Conservation (phyloP, 495 filamentous ascomycete genomes). For the Tetracladium marchalianum region DNA sequence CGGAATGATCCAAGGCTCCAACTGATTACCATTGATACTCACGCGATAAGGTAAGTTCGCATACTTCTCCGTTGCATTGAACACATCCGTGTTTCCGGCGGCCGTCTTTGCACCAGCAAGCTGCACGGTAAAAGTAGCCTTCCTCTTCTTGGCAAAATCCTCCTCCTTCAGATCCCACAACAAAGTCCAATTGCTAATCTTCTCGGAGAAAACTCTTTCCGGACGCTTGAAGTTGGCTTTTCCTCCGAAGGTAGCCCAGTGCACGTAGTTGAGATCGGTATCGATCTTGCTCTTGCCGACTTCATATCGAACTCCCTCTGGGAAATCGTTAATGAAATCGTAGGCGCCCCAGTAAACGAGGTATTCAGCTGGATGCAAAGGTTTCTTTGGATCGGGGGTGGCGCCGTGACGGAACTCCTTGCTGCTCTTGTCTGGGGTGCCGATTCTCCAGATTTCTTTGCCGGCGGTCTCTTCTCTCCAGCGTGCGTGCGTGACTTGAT, state of each 20-base stretch:
- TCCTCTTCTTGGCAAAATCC: constrained; percentile 16
- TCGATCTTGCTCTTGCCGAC: constrained; percentile 35
- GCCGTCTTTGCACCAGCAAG: constrained; percentile 47
- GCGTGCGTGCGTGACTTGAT: constrained; percentile 17
- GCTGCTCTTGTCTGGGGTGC: constrained; percentile 42
- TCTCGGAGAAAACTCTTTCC: constrained; percentile 18
- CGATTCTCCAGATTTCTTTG: constrained; percentile 43
- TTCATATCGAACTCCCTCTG: constrained; percentile 37
- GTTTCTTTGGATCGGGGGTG: constrained; percentile 29
- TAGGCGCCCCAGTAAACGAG: constrained; percentile 46
- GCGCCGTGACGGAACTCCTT: constrained; percentile 46
- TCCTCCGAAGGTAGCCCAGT: constrained; percentile 44
- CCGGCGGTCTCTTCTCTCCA: constrained; percentile 43
- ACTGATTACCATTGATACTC: constrained; percentile 30
- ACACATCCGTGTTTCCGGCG: constrained; percentile 44
- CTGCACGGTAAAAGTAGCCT: constrained; percentile 45
- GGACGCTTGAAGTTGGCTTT: constrained; percentile 23
- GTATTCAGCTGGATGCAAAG: constrained; percentile 38
- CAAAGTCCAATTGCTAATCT: constrained; percentile 45
- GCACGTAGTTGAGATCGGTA: constrained; percentile 42
- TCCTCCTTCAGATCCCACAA: constrained; percentile 30
- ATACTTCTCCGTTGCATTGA: constrained; percentile 34
- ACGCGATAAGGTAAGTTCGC: constrained; percentile 34
- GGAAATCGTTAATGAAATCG: constrained; percentile 44
- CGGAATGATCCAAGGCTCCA: constrained; percentile 37